Evolutionary conservation across 129 eudicot genomes (phyloP), one percentile per base, ranked within the genome.

Genomic region (Artemisia annua): DNA sequence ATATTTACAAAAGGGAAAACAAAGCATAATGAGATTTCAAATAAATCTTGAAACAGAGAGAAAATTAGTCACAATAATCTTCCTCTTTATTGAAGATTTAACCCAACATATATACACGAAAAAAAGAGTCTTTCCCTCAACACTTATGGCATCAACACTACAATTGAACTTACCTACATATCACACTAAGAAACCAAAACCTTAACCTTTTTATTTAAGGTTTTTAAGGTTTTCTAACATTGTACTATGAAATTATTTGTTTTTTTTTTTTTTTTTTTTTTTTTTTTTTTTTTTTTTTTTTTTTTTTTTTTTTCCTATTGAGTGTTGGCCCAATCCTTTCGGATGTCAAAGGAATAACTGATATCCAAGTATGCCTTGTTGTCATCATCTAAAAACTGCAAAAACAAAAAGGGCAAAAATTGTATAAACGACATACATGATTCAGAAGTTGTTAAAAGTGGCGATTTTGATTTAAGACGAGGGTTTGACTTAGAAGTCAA

Each of bases 321-420:
- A 48, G 71, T 44, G 16, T 48, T 67, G 15, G 75, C 84, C 97
- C 97, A 91, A 53, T 91, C 97, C 84, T 80, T 91, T 80, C 87
- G 76, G 74, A 91, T 91, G 79, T 88, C 96, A 55, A 91, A 91
- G 19, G 90, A 80, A 66, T 88, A 88, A 85, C 77, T 84, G 72
- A 91, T 85, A 85, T 91, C 95, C 86, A 88, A 73, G 88, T 91
- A 86, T 86, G 92, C 80, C 76, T 84, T 88, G 85, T 91, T 91
- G 74, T 88, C 96, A 77, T 91, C 97, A 43, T 91, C 97, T 7
- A 88, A 75, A 81, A 91, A 91, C 97, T 91, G 84, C 81, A 84
- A 26, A 63, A 53, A 63, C 0, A 48, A 75, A 53, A 39, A 6
- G 3, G 5, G 13, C 11, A 66, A 17, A 44, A 28, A 60, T 1